Evolutionary conservation across 495 filamentous ascomycete genomes (phyloP).

Genomic region (Podospora sp.): DNA sequence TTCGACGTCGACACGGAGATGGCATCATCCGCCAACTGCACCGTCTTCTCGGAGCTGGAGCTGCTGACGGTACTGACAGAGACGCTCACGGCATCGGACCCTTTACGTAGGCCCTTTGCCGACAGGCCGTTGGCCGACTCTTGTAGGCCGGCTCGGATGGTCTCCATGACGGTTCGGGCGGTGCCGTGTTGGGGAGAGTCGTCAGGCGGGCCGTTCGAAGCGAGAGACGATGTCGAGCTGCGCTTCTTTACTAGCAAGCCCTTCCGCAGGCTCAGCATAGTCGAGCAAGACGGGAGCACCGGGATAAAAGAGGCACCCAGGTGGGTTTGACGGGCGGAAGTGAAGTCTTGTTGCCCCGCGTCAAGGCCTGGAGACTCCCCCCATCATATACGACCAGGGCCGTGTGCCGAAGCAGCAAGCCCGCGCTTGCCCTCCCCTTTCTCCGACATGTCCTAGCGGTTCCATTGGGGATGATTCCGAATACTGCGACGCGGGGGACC

Average conservation of each 20-base stretch:
- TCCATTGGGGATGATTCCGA: neutral
- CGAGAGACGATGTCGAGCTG: constrained; percentile 27
- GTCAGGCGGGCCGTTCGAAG: constrained; percentile 15
- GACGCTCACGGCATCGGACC: constrained; percentile 21
- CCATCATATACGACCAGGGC: neutral
- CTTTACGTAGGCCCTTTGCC: constrained; percentile 20
- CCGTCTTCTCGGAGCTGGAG: constrained; percentile 19
- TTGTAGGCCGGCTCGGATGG: constrained; percentile 28
- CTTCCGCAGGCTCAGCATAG: constrained; percentile 20
- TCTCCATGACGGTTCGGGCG: constrained; percentile 29
- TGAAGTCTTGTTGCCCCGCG: neutral
- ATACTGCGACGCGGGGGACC: neutral
- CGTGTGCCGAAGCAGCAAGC: neutral
- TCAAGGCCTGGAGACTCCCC: neutral
- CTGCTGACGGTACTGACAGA: constrained; percentile 17
- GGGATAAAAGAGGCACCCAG: too few species aligned
- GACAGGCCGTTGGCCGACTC: constrained; percentile 28
- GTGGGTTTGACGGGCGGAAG: neutral
- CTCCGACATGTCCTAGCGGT: neutral
- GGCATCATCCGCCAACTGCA: constrained; percentile 17
- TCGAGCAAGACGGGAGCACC: neutral
- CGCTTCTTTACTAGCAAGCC: constrained; percentile 23
- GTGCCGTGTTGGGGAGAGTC: constrained; percentile 11
- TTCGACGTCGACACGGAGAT: constrained; percentile 16
- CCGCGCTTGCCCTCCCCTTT: neutral